A percentile compares a stretch with the other conserved stretches of the same genome.
phyloP scores from a whole-genome alignment of 371 early-diverging fungal genomes.

The Chytridium lagenaria region DNA sequence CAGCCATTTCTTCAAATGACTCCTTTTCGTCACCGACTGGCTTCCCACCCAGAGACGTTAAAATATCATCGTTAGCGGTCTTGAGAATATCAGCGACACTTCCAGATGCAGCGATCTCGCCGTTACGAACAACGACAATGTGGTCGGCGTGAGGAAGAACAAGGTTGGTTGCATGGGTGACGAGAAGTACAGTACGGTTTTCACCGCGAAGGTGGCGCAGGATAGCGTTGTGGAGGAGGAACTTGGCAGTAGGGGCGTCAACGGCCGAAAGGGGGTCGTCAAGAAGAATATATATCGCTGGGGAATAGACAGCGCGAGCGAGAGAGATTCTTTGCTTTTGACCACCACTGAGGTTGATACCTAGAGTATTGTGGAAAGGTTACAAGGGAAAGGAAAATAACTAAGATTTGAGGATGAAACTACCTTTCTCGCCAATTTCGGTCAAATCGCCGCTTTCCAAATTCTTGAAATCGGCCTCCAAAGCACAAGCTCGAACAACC shows the following conservation, averaged over 20 bases:
- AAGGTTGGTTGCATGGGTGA: conserved; percentile 78
- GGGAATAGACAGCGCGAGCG: conserved; percentile 45
- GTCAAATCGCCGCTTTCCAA: conserved; percentile 79
- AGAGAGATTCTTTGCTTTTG: conserved; percentile 46
- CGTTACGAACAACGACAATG: conserved; percentile 42
- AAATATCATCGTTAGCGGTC: conserved; percentile 8
- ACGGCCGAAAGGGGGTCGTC: conserved; percentile 72
- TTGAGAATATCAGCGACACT: conserved; percentile 10
- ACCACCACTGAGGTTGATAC: conserved; percentile 55
- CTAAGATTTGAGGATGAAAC: neutral
- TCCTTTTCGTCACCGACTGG: neutral
- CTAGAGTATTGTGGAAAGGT: no score
- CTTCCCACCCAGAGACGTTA: neutral
- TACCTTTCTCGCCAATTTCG: conserved; percentile 80
- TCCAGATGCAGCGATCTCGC: conserved; percentile 35
- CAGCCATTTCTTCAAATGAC: no score
- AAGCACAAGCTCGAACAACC: conserved; percentile 50
- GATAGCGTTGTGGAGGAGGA: conserved; percentile 60
- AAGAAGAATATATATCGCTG: conserved; percentile 37
- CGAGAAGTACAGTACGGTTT: conserved; percentile 81
- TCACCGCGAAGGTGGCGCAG: conserved; percentile 68
- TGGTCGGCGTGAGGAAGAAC: conserved; percentile 39
- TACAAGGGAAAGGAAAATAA: conserved; percentile 11
- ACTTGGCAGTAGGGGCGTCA: conserved; percentile 86
- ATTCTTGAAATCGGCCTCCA: conserved; percentile 58